Percentiles rank a stretch among this genome's conserved stretches.
Evolutionary conservation across 2,329 filamentous ascomycete species (phyloP).

Genomic region (Colletotrichum destructivum): DNA sequence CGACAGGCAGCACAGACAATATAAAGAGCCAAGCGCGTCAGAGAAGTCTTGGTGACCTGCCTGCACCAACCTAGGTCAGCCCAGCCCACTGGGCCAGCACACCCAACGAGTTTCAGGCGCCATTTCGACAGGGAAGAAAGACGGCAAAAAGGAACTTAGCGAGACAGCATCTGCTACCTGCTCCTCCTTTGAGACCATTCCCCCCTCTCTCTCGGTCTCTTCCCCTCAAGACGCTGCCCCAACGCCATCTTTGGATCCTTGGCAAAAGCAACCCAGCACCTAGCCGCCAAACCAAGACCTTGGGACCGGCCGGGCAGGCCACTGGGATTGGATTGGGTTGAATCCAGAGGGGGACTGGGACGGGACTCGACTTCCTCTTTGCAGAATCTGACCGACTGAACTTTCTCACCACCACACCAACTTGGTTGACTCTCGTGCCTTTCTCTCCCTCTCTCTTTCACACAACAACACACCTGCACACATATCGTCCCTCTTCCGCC

Average conservation of each 20-base stretch:
- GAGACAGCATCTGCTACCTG: conserved; percentile 23
- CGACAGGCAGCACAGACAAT: conserved; percentile 26
- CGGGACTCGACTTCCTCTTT: conserved; percentile 30
- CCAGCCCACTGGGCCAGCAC: conserved; percentile 35
- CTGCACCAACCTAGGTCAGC: conserved; percentile 9
- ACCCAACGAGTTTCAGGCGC: conserved; percentile 36
- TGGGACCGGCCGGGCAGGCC: conserved; percentile 16
- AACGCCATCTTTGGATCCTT: conserved; percentile 41
- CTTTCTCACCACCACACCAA: conserved; percentile 34
- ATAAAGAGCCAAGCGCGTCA: background rate
- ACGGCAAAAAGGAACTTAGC: conserved; percentile 21
- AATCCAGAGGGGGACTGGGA: background rate
- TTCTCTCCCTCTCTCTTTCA: background rate
- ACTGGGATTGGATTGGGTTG: conserved; percentile 26
- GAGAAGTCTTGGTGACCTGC: background rate
- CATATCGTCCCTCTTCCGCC: background rate
- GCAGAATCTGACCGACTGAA: conserved; percentile 38
- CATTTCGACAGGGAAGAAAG: conserved; percentile 34
- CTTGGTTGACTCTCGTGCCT: conserved; percentile 13
- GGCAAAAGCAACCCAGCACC: conserved; percentile 31
- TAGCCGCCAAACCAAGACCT: conserved; percentile 34
- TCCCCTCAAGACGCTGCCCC: conserved; percentile 18
- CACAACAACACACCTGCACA: background rate
- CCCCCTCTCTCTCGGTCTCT: background rate
- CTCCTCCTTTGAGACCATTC: conserved; percentile 32